Evolutionary conservation across 1,139 yeast genomes (phyloP).

Genomic region (Sugiyamaella novakii): DNA sequence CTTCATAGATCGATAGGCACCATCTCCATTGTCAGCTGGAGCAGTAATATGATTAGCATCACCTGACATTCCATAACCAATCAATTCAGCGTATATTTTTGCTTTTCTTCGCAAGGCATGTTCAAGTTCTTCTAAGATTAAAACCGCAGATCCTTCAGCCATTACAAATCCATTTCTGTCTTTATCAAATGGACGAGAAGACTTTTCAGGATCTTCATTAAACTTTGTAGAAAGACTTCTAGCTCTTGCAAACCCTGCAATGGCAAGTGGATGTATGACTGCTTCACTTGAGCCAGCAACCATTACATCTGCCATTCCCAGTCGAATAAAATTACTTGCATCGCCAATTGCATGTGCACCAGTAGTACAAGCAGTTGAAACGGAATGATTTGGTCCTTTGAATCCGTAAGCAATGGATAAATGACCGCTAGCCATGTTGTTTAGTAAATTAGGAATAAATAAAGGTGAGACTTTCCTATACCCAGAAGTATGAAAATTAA

Average conservation of each 20-base stretch:
- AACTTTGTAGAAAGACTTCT: conserved; percentile 70
- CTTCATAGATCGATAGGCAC: conserved; percentile 82
- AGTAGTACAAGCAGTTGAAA: conserved; percentile 95
- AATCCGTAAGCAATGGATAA: conserved; percentile 76
- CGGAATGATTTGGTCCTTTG: conserved; percentile 85
- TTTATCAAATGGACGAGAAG: conserved; percentile 87
- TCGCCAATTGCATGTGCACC: conserved; percentile 95
- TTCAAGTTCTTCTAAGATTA: conserved; percentile 73
- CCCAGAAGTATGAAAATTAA: conserved; percentile 54
- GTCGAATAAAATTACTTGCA: conserved; percentile 75
- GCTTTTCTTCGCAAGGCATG: conserved; percentile 70
- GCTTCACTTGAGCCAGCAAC: conserved; percentile 94
- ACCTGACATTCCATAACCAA: conserved; percentile 88
- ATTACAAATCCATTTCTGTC: conserved; percentile 84
- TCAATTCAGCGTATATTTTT: conserved; percentile 71
- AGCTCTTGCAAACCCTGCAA: conserved; percentile 92
- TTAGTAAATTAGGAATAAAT: conserved; percentile 77
- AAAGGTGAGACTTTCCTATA: conserved; percentile 79
- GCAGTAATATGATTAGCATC: conserved; percentile 95
- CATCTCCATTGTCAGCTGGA: conserved; percentile 79
- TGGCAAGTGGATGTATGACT: conserved; percentile 79
- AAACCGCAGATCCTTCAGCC: conserved; percentile 88
- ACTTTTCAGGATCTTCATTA: conserved; percentile 61
- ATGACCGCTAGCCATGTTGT: conserved; percentile 96
- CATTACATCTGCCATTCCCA: conserved; percentile 83